Percentiles rank a stretch among this genome's conserved stretches.
phyloP scores from a whole-genome alignment of 495 filamentous ascomycete species.

The Aspergillus homomorphus region DNA sequence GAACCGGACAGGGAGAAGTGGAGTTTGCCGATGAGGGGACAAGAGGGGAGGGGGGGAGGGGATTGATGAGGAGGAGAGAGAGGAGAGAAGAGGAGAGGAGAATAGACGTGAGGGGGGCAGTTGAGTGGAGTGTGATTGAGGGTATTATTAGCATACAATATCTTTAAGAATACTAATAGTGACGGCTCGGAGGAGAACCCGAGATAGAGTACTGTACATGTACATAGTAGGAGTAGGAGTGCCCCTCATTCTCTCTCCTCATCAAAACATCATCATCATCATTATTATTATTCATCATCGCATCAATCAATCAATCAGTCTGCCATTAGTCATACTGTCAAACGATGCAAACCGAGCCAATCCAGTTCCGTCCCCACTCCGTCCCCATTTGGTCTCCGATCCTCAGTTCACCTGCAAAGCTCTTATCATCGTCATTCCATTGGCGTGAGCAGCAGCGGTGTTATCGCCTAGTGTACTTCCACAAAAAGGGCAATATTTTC shows the following conservation, averaged over 20 bases:
- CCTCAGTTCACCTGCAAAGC: too few relatives aligned
- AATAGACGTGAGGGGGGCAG: constrained; percentile 23
- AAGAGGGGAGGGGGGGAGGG: constrained; percentile 25
- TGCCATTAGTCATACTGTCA: background rate
- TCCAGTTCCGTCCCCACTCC: background rate
- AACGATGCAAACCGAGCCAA: background rate
- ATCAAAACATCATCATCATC: constrained; percentile 1
- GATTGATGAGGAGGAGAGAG: constrained; percentile 13
- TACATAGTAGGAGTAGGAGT: background rate
- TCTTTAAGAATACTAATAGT: background rate
- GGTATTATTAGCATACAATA: too few relatives aligned
- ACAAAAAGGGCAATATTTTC: background rate
- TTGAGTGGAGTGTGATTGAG: too few relatives aligned
- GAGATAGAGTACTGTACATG: too few relatives aligned
- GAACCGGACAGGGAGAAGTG: constrained; percentile 13
- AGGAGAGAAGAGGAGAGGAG: constrained; percentile 17
- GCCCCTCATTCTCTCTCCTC: constrained; percentile 19
- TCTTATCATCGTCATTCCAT: too few relatives aligned
- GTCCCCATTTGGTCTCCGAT: background rate
- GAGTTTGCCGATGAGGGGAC: constrained; percentile 18
- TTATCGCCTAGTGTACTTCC: background rate
- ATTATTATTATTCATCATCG: background rate
- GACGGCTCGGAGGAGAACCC: background rate
- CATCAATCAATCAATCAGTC: background rate
- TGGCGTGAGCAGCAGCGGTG: too few relatives aligned